phyloP scores from a whole-genome alignment of 805 yeast species.

The Jamesozyma rosinii region DNA sequence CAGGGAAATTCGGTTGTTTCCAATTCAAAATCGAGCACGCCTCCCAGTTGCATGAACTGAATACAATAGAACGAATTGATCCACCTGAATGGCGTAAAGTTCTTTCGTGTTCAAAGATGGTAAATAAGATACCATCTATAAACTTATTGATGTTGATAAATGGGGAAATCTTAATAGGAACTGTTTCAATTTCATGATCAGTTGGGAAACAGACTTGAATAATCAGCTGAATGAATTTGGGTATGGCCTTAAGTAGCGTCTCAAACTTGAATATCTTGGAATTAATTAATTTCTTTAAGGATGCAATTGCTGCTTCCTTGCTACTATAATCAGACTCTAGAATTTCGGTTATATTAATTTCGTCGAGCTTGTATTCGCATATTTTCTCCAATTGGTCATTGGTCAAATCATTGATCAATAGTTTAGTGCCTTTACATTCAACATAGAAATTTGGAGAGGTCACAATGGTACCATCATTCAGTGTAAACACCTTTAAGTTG shows the following conservation, averaged over 20 bases:
- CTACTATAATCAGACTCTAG: not conserved
- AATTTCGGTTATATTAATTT: constrained; percentile 7
- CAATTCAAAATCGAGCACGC: constrained; percentile 93
- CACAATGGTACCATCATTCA: constrained; percentile 79
- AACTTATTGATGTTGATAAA: constrained; percentile 55
- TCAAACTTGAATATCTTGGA: constrained; percentile 50
- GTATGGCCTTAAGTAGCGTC: constrained; percentile 46
- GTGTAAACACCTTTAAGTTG: constrained; percentile 56
- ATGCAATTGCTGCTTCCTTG: constrained; percentile 21
- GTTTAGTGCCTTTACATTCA: constrained; percentile 39
- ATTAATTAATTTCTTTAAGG: constrained; percentile 17
- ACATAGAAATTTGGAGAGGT: constrained; percentile 63
- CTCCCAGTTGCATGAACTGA: constrained; percentile 76
- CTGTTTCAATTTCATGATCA: constrained; percentile 34
- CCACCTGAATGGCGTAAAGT: constrained; percentile 32
- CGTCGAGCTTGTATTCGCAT: constrained; percentile 21
- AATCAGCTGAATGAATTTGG: constrained; percentile 54
- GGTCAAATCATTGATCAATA: constrained; percentile 53
- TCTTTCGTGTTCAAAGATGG: constrained; percentile 69
- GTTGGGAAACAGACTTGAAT: constrained; percentile 76
- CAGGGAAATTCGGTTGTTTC: constrained; percentile 98
- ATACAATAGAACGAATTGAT: constrained; percentile 56
- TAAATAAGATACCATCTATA: constrained; percentile 63
- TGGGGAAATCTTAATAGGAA: constrained; percentile 35
- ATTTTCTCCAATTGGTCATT: constrained; percentile 28